phyloP scores from a whole-genome alignment of 2,329 filamentous ascomycete genomes.

The Alternaria infectoria region DNA sequence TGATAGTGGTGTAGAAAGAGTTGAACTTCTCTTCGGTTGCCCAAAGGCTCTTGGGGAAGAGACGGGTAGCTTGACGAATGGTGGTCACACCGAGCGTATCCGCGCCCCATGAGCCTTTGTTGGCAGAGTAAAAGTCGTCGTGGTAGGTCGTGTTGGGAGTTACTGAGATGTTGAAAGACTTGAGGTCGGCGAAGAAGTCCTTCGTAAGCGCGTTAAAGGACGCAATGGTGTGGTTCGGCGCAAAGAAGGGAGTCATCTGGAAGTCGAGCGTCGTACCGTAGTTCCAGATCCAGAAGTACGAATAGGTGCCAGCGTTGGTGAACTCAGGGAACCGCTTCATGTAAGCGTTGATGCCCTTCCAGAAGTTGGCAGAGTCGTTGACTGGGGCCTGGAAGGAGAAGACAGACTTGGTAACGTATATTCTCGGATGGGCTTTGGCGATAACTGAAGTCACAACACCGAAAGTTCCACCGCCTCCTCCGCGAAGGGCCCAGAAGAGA shows the following conservation, averaged over 20 bases:
- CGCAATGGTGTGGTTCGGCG: conserved; percentile 18
- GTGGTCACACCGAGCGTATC: conserved; percentile 41
- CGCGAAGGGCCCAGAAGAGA: conserved; percentile 24
- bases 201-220: conserved; percentile 14
- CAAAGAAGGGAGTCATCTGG: conserved; percentile 25
- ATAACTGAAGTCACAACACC: conserved; percentile 28
- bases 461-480: conserved; percentile 28
- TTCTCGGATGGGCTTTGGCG: conserved; percentile 25
- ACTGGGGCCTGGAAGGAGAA: conserved; percentile 29
- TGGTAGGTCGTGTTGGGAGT: conserved; percentile 15
- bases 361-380: conserved; percentile 25
- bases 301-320: conserved; percentile 24
- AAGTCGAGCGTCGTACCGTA: conserved; percentile 15
- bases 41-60: conserved; percentile 27
- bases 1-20: conserved; percentile 17
- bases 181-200: conserved; percentile 18
- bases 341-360: conserved; percentile 18
- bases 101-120: conserved; percentile 25
- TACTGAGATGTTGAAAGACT: conserved; percentile 21
- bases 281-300: conserved; percentile 24
- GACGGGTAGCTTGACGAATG: conserved; percentile 16
- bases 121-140: conserved; percentile 24
- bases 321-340: conserved; percentile 21
- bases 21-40: conserved; percentile 19
- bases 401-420: conserved; percentile 30